Percentiles rank a stretch among this genome's conserved stretches.
Evolutionary conservation across 2,329 filamentous ascomycete species (phyloP).

Genomic region (Bipolaris gigantea): DNA sequence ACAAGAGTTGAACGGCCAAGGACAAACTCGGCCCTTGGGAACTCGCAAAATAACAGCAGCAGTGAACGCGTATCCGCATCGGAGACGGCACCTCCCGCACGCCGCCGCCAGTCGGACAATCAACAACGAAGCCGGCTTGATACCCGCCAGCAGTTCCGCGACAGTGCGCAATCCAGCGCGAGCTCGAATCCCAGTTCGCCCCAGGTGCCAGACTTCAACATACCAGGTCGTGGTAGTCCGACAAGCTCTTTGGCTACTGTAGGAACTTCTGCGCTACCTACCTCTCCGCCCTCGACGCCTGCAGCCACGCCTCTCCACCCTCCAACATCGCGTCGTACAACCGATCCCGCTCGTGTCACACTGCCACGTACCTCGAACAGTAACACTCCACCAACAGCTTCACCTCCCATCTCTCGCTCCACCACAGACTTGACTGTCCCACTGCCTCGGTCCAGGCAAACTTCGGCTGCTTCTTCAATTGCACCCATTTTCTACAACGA

Average conservation of each 20-base stretch:
- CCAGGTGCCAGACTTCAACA: constrained; percentile 31
- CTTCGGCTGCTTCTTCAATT: constrained; percentile 16
- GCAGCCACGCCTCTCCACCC: constrained; percentile 19
- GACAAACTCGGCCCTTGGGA: constrained; percentile 28
- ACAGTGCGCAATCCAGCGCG: constrained; percentile 28
- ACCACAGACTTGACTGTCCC: constrained; percentile 31
- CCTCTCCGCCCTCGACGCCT: constrained; percentile 19
- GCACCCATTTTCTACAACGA: constrained; percentile 59
- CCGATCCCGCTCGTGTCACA: constrained; percentile 31
- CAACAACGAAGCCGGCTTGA: constrained; percentile 51
- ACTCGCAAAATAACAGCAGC: constrained; percentile 60
- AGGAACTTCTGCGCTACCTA: constrained; percentile 23
- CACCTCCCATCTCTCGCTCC: constrained; percentile 34
- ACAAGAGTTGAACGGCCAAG: constrained; percentile 38
- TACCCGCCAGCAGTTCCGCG: constrained; percentile 39
- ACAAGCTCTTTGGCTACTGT: constrained; percentile 32
- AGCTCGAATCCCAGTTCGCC: constrained; percentile 38
- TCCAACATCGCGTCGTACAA: constrained; percentile 36
- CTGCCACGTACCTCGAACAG: constrained; percentile 27
- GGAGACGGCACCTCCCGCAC: constrained; percentile 23
- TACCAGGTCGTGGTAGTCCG: constrained; percentile 30
- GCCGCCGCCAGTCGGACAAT: constrained; percentile 45
- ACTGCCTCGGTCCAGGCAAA: constrained; percentile 21
- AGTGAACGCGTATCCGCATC: constrained; percentile 40
- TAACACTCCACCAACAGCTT: constrained; percentile 31